Evolutionary conservation across 2,329 filamentous ascomycete species (phyloP).

Genomic region (Colletotrichum graminicola): DNA sequence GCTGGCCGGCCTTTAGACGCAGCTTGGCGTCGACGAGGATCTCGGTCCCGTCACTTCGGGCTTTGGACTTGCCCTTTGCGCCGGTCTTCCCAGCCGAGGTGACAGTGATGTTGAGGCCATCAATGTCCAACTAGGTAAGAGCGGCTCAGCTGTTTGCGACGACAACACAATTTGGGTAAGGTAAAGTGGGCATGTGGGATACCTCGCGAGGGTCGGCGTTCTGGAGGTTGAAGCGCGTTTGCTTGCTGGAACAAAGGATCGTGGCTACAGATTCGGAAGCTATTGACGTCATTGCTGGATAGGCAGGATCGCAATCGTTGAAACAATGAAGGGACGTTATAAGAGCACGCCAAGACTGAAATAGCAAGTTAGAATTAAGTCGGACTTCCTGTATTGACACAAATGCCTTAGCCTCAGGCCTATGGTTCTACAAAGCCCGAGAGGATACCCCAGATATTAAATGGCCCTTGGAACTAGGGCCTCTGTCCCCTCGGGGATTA

Average conservation of each 20-base stretch:
- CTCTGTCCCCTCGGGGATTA: neutral
- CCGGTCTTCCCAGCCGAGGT: conserved; percentile 59
- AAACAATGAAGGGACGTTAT: neutral
- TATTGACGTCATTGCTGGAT: conserved; percentile 59
- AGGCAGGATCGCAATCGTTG: neutral
- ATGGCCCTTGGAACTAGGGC: neutral
- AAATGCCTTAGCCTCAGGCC: neutral
- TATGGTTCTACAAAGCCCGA: neutral
- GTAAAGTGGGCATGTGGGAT: conserved; percentile 3
- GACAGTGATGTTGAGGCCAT: conserved; percentile 79
- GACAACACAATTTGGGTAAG: neutral
- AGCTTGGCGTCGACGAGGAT: conserved; percentile 78
- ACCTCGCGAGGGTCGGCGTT: conserved; percentile 70
- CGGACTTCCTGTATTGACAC: neutral
- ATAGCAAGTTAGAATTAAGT: neutral
- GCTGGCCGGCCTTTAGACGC: conserved; percentile 76
- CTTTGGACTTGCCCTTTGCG: conserved; percentile 64
- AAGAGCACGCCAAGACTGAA: neutral
- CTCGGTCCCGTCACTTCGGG: conserved; percentile 66
- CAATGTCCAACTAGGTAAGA: conserved; percentile 68
- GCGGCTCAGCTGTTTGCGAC: conserved; percentile 46
- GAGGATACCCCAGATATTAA: neutral
- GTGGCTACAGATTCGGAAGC: conserved; percentile 63
- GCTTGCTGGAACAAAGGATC: conserved; percentile 74
- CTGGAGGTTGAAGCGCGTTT: conserved; percentile 74